These are phyloP conservation scores for Aspergillus avenaceus DNA, from an alignment of 495 filamentous ascomycete species.

Conservation along the genomic window DNA sequence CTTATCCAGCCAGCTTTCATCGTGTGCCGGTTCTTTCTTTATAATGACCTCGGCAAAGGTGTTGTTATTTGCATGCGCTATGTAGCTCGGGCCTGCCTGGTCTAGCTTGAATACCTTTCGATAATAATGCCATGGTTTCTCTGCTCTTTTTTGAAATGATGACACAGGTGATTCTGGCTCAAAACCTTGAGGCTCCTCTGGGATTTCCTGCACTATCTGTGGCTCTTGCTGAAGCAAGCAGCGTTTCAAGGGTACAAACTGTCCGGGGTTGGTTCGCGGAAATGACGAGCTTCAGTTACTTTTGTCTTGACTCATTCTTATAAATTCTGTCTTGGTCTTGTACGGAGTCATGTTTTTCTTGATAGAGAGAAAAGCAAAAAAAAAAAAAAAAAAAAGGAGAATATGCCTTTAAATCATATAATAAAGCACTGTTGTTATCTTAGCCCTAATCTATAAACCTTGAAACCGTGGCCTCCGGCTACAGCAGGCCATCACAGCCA, in stretches of 20 bases:
- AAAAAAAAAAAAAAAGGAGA: no score
- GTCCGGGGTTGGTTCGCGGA: background rate
- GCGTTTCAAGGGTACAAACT: no score
- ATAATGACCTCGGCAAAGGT: slow-evolving; percentile 4
- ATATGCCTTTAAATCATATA: no score
- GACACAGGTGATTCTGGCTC: background rate
- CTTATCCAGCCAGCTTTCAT: background rate
- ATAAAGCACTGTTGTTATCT: no score
- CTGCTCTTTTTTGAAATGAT: background rate
- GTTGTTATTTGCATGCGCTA: slow-evolving; percentile 5
- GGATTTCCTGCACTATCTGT: background rate
- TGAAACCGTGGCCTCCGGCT: no score
- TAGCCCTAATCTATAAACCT: no score
- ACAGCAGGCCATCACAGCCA: no score
- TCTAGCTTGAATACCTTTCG: slow-evolving; percentile 6
- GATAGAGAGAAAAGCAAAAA: no score
- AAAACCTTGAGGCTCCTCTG: background rate
- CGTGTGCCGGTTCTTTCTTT: background rate
- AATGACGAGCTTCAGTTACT: background rate
- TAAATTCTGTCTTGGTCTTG: no score
- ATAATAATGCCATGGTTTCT: slow-evolving; percentile 4
- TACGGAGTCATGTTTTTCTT: no score
- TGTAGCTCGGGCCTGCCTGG: slow-evolving; percentile 1
- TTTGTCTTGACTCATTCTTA: no score
- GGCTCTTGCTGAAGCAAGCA: background rate